Conservation (phyloP, 2,329 filamentous ascomycete genomes). For the Colletotrichum liriopes region DNA sequence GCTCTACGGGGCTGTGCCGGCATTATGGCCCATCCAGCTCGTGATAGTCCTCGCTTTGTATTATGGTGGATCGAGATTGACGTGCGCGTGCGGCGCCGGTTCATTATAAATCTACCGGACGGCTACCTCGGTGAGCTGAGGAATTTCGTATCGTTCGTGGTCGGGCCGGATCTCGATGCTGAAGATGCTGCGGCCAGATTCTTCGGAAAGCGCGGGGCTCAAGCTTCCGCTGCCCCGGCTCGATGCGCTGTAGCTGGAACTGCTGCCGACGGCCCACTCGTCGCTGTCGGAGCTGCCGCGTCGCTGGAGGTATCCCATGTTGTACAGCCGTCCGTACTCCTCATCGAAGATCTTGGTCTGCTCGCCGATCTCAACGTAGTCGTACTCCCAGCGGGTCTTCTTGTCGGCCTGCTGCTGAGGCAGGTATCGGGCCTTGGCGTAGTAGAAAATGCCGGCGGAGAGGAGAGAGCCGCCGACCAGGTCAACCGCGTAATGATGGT, state of each 20-base stretch:
- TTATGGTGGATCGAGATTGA: not conserved
- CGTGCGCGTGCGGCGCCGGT: conserved; percentile 44
- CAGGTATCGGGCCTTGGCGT: conserved; percentile 84
- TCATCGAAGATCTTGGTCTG: conserved; percentile 60
- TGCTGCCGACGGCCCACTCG: conserved; percentile 92
- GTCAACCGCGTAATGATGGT: conserved; percentile 96
- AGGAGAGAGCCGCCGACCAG: conserved; percentile 88
- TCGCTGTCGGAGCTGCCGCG: conserved; percentile 75
- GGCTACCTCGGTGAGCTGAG: conserved; percentile 63
- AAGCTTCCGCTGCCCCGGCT: conserved; percentile 54
- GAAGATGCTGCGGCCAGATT: conserved; percentile 46
- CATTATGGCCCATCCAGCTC: conserved; percentile 1
- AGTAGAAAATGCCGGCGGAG: conserved; percentile 85
- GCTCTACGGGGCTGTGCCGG: not conserved
- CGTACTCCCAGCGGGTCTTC: conserved; percentile 93
- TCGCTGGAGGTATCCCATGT: conserved; percentile 62
- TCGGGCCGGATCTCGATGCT: conserved; percentile 55
- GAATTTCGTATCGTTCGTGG: conserved; percentile 52
- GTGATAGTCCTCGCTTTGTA: not conserved
- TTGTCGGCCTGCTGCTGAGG: conserved; percentile 89
- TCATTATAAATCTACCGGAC: conserved; percentile 50
- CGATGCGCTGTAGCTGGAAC: conserved; percentile 75
- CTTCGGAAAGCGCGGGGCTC: conserved; percentile 65
- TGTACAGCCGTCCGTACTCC: conserved; percentile 63
- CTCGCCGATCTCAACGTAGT: conserved; percentile 90